Evolutionary conservation across 2,329 filamentous ascomycete genomes (phyloP), one percentile per base, ranked within the genome.

Genomic region (Diaporthe humulicola): DNA sequence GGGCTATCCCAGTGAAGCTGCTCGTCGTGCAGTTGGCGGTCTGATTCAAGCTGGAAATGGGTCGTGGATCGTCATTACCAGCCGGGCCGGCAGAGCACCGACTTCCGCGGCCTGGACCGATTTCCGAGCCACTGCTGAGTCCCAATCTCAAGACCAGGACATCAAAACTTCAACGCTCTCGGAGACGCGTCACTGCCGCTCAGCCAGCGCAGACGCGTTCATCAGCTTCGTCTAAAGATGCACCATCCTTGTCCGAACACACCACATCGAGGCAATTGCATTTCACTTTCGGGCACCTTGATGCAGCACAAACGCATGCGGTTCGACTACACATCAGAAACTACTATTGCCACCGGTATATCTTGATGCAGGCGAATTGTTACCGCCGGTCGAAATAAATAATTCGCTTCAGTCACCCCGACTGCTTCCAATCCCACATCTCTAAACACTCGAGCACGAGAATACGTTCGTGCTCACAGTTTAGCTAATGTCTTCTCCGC

Each of bases 401-500:
- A 42, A 42, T 6, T 19, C 8, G 36, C 48, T 54, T 58, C 15
- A 36, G 30, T 17, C 12, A 19, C 22, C 9, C 12, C n/a, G 19
- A 54, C 19, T 33, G 58, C 33, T 28, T 22, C 42, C 22, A 38
- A 33, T 22, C 40, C 36, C 25, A 17, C 22, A 17, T 30, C 28
- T 30, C 42, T 17, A 3, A 40, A 3, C n/a, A 30, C 22, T 64
- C 14, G 30, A 40, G 2, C 22, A 72, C 14, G 30, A 40, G 2
- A 28, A n/a, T 33, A 40, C 17, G 17, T 25, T 9, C 25, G 25
- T 28, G 25, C 42, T 72, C 48, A 80, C 19, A 80, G 25, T 66
- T 77, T 79, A 48, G 80, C 81, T 19, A 64, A 19, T 75, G 75
- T 77, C 70, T 69, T 77, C 76, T 81, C 81, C 79, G 76, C 80